Conservation (phyloP, 2,329 filamentous ascomycete species). For the Cyphellophora europaea region DNA sequence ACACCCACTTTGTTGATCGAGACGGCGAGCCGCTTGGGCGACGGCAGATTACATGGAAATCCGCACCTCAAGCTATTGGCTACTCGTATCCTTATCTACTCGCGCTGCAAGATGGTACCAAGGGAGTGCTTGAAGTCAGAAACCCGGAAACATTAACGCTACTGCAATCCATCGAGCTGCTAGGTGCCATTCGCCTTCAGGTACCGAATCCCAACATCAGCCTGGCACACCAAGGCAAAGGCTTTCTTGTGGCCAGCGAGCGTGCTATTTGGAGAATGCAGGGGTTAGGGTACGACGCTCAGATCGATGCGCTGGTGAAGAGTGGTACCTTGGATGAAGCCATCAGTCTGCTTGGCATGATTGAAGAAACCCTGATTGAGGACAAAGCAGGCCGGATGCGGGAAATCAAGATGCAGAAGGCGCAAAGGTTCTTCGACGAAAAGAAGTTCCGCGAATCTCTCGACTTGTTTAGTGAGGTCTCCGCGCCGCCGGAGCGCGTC, state of each 20-base stretch:
- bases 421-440: slow-evolving; percentile 70
- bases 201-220: slow-evolving; percentile 89
- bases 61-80: slow-evolving; percentile 80
- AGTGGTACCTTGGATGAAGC: slow-evolving; percentile 76
- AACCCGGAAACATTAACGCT: slow-evolving; percentile 89
- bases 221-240: slow-evolving; percentile 91
- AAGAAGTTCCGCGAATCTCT: slow-evolving; percentile 78
- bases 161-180: slow-evolving; percentile 73
- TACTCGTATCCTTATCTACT: slow-evolving; percentile 97
- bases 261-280: slow-evolving; percentile 94
- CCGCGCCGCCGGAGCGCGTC: slow-evolving; percentile 81
- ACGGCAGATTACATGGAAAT: slow-evolving; percentile 83
- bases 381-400: slow-evolving; percentile 74
- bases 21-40: slow-evolving; percentile 74
- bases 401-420: slow-evolving; percentile 86
- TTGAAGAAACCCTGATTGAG: slow-evolving; percentile 81
- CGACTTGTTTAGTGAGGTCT: slow-evolving; percentile 83
- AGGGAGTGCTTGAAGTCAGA: slow-evolving; percentile 78
- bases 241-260: slow-evolving; percentile 88
- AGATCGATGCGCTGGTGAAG: slow-evolving; percentile 72
- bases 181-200: slow-evolving; percentile 74
- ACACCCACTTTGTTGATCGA: slow-evolving; percentile 82
- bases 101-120: slow-evolving; percentile 71
- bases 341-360: slow-evolving; percentile 75
- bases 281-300: slow-evolving; percentile 80